A percentile compares a stretch with the other conserved stretches of the same genome.
phyloP scores from a whole-genome alignment of 139 green algal genomes.

The Chlorella sp. region DNA sequence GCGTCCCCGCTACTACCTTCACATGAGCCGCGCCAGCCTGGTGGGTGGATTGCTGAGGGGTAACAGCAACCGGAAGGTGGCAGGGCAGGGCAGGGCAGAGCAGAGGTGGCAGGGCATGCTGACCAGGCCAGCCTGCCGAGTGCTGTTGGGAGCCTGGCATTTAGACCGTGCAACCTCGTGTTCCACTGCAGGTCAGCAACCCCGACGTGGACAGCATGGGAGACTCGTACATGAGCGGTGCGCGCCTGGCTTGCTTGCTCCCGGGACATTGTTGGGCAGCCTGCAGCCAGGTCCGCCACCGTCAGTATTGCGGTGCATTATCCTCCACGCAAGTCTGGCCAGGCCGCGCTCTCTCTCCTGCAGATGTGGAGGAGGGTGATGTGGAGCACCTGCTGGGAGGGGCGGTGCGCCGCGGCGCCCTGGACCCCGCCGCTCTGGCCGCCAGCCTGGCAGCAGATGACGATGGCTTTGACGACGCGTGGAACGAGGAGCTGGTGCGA shows the following conservation, averaged over 20 bases:
- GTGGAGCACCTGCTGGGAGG: slow-evolving; percentile 11
- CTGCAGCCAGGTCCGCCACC: no score
- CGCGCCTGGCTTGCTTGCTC: neutral
- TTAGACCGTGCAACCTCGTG: no score
- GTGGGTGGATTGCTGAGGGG: no score
- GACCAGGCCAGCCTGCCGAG: no score
- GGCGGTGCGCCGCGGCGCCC: neutral
- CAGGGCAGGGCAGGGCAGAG: no score
- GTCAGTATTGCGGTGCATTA: no score
- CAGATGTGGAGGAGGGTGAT: slow-evolving; percentile 11
- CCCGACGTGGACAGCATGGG: slow-evolving; percentile 3
- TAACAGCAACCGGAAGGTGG: no score
- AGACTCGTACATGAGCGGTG: neutral
- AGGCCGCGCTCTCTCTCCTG: neutral
- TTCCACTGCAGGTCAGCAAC: neutral
- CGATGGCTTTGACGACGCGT: neutral
- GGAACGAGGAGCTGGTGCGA: neutral
- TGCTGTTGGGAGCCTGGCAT: no score
- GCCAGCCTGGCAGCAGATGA: neutral
- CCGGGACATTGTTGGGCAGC: no score
- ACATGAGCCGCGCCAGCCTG: slow-evolving; percentile 12
- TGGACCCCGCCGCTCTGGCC: neutral
- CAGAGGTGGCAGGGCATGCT: no score
- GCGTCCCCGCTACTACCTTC: slow-evolving; percentile 8
- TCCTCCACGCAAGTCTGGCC: no score